phyloP scores from a whole-genome alignment of 495 filamentous ascomycete genomes.

The Cairneyella variabilis region DNA sequence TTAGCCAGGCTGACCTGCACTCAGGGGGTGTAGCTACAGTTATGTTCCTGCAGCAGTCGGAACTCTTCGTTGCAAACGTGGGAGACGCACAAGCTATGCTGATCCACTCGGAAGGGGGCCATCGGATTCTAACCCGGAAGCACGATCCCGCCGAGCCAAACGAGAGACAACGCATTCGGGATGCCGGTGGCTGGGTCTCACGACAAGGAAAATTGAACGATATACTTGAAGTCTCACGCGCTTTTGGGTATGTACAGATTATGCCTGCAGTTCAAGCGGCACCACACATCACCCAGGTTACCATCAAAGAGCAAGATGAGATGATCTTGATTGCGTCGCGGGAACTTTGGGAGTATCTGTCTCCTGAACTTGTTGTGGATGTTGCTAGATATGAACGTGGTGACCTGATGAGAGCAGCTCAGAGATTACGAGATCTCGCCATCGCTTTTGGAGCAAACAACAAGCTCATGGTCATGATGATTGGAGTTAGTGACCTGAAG shows the following conservation, averaged over 20 bases:
- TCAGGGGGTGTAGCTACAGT: conserved; percentile 92
- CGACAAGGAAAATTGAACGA: conserved; percentile 93
- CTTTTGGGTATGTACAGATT: conserved; percentile 89
- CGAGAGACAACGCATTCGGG: conserved; percentile 85
- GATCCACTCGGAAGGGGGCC: conserved; percentile 77
- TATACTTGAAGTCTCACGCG: conserved; percentile 81
- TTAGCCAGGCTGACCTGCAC: conserved; percentile 82
- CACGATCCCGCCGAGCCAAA: conserved; percentile 84
- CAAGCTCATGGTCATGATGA: conserved; percentile 98
- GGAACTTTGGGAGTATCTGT: conserved; percentile 92
- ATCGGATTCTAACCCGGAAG: conserved; percentile 77
- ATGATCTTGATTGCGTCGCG: conserved; percentile 87
- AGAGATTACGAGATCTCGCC: conserved; percentile 91
- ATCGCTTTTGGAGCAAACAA: conserved; percentile 89
- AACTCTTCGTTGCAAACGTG: conserved; percentile 91
- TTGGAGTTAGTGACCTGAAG: conserved; percentile 86
- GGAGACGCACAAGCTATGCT: conserved; percentile 94
- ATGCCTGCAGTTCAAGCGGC: conserved; percentile 93
- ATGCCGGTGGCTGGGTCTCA: conserved; percentile 93
- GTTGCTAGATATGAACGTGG: conserved; percentile 74
- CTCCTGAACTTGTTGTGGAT: conserved; percentile 86
- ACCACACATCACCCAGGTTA: conserved; percentile 74
- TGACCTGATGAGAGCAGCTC: conserved; percentile 94
- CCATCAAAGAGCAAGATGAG: conserved; percentile 85
- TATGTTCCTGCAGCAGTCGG: conserved; percentile 80